A percentile compares a stretch with the other conserved stretches of the same genome.
Evolutionary conservation across 371 early-diverging fungal genomes (phyloP).

Genomic region (Funneliformis caledonium): DNA sequence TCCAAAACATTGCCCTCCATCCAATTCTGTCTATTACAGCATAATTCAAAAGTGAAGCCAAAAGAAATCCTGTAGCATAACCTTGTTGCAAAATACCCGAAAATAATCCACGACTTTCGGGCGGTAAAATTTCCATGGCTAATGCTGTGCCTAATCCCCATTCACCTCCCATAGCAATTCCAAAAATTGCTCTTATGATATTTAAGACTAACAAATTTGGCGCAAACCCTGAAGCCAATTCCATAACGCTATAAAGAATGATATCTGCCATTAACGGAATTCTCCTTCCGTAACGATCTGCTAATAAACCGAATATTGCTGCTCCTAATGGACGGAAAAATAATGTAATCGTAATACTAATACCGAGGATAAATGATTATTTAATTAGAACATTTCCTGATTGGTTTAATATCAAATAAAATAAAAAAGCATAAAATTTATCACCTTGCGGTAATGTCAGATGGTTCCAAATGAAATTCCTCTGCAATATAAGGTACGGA

Average conservation of each 20-base stretch:
- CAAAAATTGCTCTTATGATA: constrained; percentile 65
- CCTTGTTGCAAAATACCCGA: constrained; percentile 78
- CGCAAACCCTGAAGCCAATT: constrained; percentile 71
- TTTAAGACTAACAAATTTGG: constrained; percentile 56
- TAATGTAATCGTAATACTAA: constrained; percentile 55
- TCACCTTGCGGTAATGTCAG: constrained; percentile 54
- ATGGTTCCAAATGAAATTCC: constrained; percentile 58
- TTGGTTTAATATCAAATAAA: constrained; percentile 41
- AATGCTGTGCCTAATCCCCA: constrained; percentile 80
- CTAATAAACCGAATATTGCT: constrained; percentile 68
- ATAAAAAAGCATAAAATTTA: neutral
- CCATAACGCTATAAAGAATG: constrained; percentile 63
- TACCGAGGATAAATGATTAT: constrained; percentile 48
- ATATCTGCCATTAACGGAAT: constrained; percentile 74
- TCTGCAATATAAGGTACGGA: constrained; percentile 55
- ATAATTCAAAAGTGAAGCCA: constrained; percentile 67
- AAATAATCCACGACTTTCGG: constrained; percentile 71
- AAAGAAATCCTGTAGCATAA: constrained; percentile 68
- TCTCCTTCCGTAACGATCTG: constrained; percentile 71
- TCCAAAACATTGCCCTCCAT: constrained; percentile 78
- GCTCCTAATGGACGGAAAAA: constrained; percentile 75
- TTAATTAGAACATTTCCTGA: constrained; percentile 44
- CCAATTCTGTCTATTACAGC: constrained; percentile 55
- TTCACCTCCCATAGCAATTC: constrained; percentile 77
- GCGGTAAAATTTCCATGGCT: constrained; percentile 71